These are phyloP conservation scores for Hyphopichia pseudoburtonii DNA, from an alignment of 1,139 yeast genomes.

Conservation along the genomic window DNA sequence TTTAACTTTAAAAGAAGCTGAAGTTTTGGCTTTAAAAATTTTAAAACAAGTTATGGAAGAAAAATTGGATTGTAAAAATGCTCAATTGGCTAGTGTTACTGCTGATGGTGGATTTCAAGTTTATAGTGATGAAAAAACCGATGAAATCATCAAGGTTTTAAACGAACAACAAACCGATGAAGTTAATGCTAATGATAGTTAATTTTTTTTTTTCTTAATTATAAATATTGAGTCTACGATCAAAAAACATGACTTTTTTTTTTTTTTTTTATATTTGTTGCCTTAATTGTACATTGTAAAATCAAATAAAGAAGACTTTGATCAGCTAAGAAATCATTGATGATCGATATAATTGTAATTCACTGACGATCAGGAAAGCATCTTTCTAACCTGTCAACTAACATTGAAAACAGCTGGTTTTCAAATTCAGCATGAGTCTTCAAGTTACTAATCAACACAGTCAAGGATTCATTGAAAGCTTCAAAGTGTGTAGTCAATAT, in stretches of 20 bases:
- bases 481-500: constrained; percentile 53
- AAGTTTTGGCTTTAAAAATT: constrained; percentile 81
- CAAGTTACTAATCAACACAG: constrained; percentile 54
- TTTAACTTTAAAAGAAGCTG: constrained; percentile 92
- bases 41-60: constrained; percentile 99
- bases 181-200: constrained; percentile 2
- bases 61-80: constrained; percentile 91
- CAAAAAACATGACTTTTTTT: too few relatives aligned
- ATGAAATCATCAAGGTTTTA: constrained; percentile 71
- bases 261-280: too few relatives aligned
- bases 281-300: too few relatives aligned
- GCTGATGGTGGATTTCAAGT: constrained; percentile 83
- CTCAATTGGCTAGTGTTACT: constrained; percentile 93
- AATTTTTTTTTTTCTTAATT: background rate
- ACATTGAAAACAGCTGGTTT: constrained; percentile 52
- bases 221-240: background rate
- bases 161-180: constrained; percentile 56
- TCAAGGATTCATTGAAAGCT: constrained; percentile 54
- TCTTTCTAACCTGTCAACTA: constrained; percentile 54
- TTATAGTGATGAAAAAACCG: constrained; percentile 81
- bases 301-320: too few relatives aligned
- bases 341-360: constrained; percentile 3
- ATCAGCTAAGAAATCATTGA: too few relatives aligned
- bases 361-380: constrained; percentile 30
- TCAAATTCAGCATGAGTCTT: constrained; percentile 64